A percentile compares a stretch with the other conserved stretches of the same genome.
Conservation (phyloP, 2,329 filamentous ascomycete species). For the Fusarium denticulatum region DNA sequence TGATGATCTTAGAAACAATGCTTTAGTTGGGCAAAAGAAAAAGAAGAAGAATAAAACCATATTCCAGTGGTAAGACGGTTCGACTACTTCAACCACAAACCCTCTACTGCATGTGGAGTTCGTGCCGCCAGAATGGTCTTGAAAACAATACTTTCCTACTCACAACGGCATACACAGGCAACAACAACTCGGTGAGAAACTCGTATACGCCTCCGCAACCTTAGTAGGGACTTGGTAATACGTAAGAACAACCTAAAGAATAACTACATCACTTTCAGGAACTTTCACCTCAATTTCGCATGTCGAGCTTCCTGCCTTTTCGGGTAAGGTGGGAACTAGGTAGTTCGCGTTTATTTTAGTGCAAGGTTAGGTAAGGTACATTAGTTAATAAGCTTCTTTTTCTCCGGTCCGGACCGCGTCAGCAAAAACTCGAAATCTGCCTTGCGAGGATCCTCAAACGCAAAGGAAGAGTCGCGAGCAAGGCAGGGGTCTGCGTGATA, state of each 20-base stretch:
- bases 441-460: constrained; percentile 32
- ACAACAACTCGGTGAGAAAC: background rate
- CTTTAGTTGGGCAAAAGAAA: background rate
- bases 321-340: constrained; percentile 8
- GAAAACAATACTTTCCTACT: background rate
- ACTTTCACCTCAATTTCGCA: constrained; percentile 15
- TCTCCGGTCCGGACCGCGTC: constrained; percentile 19
- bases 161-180: background rate
- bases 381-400: constrained; percentile 29
- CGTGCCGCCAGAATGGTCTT: background rate
- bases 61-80: constrained; percentile 14
- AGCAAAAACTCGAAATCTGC: constrained; percentile 17
- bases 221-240: background rate
- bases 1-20: background rate
- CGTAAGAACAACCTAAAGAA: background rate
- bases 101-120: background rate
- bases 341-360: background rate
- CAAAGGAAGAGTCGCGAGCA: constrained; percentile 9
- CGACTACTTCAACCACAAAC: background rate
- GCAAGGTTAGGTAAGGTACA: background rate
- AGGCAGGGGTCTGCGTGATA: background rate
- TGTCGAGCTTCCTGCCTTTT: constrained; percentile 25
- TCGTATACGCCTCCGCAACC: background rate
- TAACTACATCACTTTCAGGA: background rate
- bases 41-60: background rate